Base-by-base conservation (phyloP, 805 yeast genomes). In the Kodamaea neixiangensis region DNA sequence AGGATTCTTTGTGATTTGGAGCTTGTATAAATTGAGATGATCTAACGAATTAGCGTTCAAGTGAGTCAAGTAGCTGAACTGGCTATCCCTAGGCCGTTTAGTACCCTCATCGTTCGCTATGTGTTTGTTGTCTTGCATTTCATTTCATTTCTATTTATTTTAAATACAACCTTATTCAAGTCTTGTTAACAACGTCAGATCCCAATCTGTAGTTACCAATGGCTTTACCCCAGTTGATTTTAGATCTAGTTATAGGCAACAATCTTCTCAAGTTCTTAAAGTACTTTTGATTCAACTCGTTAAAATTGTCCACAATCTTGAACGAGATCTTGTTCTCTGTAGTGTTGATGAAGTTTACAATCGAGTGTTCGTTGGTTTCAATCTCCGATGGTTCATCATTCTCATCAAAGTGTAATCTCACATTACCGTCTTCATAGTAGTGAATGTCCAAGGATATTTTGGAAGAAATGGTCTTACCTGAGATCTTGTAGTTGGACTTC, bases 351-450 rank as follows among this genome's bases (percentile, higher is more conserved):
- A 72, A 64, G 50, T 77, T 69, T 34, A 83, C 68, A 45, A 74
- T 66, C 4, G 55, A 57, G 5, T 63, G 57, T 2, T 71, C 68
- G 18, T 66, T 69, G 6, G 56, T 55, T n/a, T 21, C 45, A 21
- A 55, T 44, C 6, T 11, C 15, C 10, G 41, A 31, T 13, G 37
- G 13, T 11, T 39, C 45, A 10, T 48, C 33, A 2, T 84, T 74
- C 21, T 74, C 75, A 7, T 67, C 66, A 39, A 65, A 72, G 54
- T 80, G 83, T 61, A 94, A 79, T 47, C 93, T 79, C 15, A 93
- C 98, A 62, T 93, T 93, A 25, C 99, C 99, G 59, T 93, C 98
- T 70, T 93, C 99, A 65, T 81, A 94, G 67, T 92, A 94, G 68
- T 93, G 99, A 38, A 92, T 86, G 57, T 89, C 92, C 29, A 91